Percentiles rank a stretch among this genome's conserved stretches.
Conservation (phyloP, 2,329 filamentous ascomycete species). For the Cytospora chrysosperma region DNA sequence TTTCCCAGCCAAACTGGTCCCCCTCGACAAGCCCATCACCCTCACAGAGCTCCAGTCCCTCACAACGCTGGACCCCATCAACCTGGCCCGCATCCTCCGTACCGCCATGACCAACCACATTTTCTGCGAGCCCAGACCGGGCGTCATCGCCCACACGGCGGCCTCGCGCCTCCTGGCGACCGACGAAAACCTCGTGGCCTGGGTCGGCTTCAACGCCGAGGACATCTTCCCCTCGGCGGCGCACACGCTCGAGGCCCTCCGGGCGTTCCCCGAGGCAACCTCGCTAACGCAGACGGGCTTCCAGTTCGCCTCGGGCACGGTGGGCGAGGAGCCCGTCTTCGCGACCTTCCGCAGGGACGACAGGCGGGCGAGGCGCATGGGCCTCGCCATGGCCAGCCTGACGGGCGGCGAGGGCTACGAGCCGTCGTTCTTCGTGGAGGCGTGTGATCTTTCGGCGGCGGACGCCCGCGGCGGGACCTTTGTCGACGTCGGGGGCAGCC, state of each 20-base stretch:
- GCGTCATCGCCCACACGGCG: conserved; percentile 54
- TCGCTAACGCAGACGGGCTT: conserved; percentile 50
- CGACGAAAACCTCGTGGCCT: conserved; percentile 49
- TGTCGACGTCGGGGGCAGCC: conserved; percentile 59
- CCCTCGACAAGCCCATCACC: conserved; percentile 44
- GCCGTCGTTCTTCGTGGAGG: conserved; percentile 50
- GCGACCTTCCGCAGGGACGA: conserved; percentile 50
- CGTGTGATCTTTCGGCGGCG: conserved; percentile 52
- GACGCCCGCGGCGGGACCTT: conserved; percentile 46
- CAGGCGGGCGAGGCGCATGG: conserved; percentile 50
- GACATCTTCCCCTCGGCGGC: conserved; percentile 52
- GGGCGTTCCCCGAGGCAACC: conserved; percentile 46
- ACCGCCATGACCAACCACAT: conserved; percentile 58
- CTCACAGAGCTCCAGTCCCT: conserved; percentile 46
- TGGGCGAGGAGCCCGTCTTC: conserved; percentile 53
- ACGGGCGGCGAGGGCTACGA: conserved; percentile 58
- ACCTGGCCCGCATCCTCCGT: conserved; percentile 51
- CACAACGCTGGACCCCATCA: conserved; percentile 47
- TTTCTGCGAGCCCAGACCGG: conserved; percentile 52
- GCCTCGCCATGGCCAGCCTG: conserved; percentile 53
- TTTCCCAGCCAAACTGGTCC: conserved; percentile 47
- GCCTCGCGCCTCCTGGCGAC: conserved; percentile 51
- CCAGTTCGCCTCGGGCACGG: conserved; percentile 50
- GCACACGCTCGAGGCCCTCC: conserved; percentile 46
- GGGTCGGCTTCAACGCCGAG: conserved; percentile 55